phyloP scores from a whole-genome alignment of 2,329 filamentous ascomycete species.

The Helotiales sp. region DNA sequence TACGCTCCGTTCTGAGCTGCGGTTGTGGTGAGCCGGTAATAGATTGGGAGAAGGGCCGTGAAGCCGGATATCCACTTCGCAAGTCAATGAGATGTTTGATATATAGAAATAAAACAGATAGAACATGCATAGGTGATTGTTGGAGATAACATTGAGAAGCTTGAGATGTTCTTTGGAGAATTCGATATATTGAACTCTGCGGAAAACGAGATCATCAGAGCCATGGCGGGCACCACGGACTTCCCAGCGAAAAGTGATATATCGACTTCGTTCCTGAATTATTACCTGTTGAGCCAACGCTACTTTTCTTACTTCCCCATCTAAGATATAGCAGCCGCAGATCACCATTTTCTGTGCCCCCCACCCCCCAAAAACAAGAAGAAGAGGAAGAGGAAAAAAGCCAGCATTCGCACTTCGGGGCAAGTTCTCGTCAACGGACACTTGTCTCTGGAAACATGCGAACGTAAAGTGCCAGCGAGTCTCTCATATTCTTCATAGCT shows the following conservation, averaged over 20 bases:
- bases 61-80: conserved; percentile 62
- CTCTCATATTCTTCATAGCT: neutral
- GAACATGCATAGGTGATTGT: neutral
- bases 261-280: too few relatives aligned
- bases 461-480: neutral
- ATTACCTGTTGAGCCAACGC: too few relatives aligned
- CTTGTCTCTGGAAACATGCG: neutral
- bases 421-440: too few relatives aligned
- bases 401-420: too few relatives aligned
- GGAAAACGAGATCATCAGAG: too few relatives aligned
- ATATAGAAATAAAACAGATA: neutral
- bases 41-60: conserved; percentile 62
- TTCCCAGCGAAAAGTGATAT: too few relatives aligned
- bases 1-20: conserved; percentile 59
- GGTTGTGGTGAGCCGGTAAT: conserved; percentile 51
- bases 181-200: neutral
- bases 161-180: neutral
- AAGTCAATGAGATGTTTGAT: neutral
- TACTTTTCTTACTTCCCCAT: too few relatives aligned
- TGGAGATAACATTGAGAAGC: neutral
- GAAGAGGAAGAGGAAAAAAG: too few relatives aligned
- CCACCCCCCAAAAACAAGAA: too few relatives aligned
- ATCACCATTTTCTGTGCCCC: too few relatives aligned
- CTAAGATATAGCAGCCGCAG: too few relatives aligned
- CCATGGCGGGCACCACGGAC: too few relatives aligned